A percentile compares a stretch with the other conserved stretches of the same genome.
Conservation (phyloP, 2,329 filamentous ascomycete genomes). For the Monosporascus sp. region DNA sequence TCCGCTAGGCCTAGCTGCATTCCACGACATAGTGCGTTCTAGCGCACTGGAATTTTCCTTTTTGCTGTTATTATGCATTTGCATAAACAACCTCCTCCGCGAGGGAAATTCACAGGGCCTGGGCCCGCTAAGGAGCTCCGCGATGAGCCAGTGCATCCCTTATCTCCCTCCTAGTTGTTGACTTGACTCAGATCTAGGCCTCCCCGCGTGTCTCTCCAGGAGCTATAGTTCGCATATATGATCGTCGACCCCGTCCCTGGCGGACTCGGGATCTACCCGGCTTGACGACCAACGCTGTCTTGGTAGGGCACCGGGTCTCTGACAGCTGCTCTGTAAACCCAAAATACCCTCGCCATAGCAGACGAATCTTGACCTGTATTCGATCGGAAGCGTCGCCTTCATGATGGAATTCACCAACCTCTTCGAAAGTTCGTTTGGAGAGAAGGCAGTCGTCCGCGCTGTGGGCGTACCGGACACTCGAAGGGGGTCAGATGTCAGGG, state of each 20-base stretch:
- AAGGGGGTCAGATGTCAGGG: slow-evolving; percentile 2
- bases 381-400: slow-evolving; percentile 8
- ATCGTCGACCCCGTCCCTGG: slow-evolving; percentile 11
- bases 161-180: background rate
- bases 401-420: slow-evolving; percentile 20
- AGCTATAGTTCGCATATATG: slow-evolving; percentile 11
- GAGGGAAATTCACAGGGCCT: background rate
- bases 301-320: slow-evolving; percentile 10
- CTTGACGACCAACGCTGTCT: slow-evolving; percentile 18
- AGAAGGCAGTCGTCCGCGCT: slow-evolving; percentile 2
- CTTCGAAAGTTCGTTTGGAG: slow-evolving; percentile 5
- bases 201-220: slow-evolving; percentile 12
- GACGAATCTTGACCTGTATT: slow-evolving; percentile 16
- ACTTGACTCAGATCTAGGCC: background rate
- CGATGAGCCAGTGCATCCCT: background rate
- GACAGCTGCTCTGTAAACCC: slow-evolving; percentile 20
- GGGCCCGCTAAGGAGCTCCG: background rate
- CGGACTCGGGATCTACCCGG: slow-evolving; percentile 5
- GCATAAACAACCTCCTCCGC: background rate
- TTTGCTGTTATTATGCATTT: background rate
- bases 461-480: slow-evolving; percentile 8
- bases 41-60: background rate
- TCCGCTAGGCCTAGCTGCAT: background rate
- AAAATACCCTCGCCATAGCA: slow-evolving; percentile 16
- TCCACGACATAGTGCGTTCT: background rate